Conservation (phyloP, 2,329 filamentous ascomycete species). For the Paraconiothyrium brasiliense region DNA sequence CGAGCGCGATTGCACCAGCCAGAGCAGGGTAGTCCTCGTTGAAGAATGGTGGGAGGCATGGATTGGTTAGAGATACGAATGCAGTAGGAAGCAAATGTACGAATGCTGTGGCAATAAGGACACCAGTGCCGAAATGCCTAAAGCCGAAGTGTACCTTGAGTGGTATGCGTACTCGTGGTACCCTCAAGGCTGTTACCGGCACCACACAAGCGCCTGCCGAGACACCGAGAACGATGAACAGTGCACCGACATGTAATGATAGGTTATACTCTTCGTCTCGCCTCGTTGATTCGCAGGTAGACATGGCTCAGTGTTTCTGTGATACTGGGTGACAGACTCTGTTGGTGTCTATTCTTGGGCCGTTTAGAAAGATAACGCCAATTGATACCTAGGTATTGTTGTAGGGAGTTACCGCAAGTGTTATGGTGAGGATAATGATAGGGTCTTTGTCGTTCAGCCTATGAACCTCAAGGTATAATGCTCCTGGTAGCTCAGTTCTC, state of each 20-base stretch:
- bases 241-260: slow-evolving; percentile 40
- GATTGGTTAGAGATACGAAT: slow-evolving; percentile 56
- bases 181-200: slow-evolving; percentile 67
- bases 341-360: not conserved
- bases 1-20: slow-evolving; percentile 71
- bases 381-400: not conserved
- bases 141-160: slow-evolving; percentile 66
- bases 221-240: slow-evolving; percentile 47
- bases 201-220: slow-evolving; percentile 64
- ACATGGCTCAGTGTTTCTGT: not conserved
- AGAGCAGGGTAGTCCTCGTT: slow-evolving; percentile 67
- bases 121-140: slow-evolving; percentile 74
- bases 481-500: not conserved
- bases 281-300: not conserved
- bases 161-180: slow-evolving; percentile 68
- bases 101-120: slow-evolving; percentile 84
- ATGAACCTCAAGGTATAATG: not conserved
- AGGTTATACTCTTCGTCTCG: slow-evolving; percentile 40
- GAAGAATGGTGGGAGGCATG: slow-evolving; percentile 66
- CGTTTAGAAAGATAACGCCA: not conserved
- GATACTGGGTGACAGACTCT: not conserved
- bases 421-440: not conserved
- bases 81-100: slow-evolving; percentile 74
- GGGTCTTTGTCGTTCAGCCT: not conserved
- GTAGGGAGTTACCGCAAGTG: not conserved